Evolutionary conservation across 306 rosid species (phyloP).

Genomic region (Abrus pulchellus): DNA sequence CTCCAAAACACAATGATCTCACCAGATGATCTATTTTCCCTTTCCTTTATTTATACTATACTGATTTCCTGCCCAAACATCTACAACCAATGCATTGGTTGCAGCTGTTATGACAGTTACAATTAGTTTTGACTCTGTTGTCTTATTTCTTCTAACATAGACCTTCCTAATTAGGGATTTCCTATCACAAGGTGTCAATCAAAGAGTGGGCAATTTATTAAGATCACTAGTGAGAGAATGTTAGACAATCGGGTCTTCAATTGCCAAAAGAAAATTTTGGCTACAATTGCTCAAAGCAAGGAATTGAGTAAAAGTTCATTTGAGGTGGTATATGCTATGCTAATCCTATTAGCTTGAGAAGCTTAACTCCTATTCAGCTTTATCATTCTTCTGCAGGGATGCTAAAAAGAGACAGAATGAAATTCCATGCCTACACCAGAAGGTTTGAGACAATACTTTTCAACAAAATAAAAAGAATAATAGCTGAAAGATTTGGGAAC

Average conservation of each 20-base stretch:
- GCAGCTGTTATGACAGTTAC: too few species aligned
- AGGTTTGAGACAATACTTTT: not conserved
- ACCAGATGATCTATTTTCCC: too few species aligned
- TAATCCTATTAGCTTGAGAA: not conserved
- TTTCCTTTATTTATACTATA: too few species aligned
- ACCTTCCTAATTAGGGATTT: too few species aligned
- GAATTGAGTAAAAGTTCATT: not conserved
- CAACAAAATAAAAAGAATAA: not conserved
- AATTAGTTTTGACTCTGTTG: too few species aligned
- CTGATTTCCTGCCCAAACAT: too few species aligned
- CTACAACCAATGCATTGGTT: too few species aligned
- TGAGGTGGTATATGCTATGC: not conserved
- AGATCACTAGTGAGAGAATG: too few species aligned
- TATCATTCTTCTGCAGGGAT: not conserved
- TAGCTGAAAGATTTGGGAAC: not conserved
- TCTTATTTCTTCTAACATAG: too few species aligned
- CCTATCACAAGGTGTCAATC: too few species aligned
- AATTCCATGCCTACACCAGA: not conserved
- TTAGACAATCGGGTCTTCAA: not conserved
- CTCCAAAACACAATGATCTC: too few species aligned
- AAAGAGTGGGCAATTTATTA: too few species aligned
- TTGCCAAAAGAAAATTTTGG: not conserved
- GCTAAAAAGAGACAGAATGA: not conserved
- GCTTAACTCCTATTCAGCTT: not conserved
- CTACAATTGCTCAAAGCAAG: not conserved